Percentiles rank a stretch among this genome's conserved stretches.
These are phyloP conservation scores for Lasiodiplodia theobromae DNA, from an alignment of 2,329 filamentous ascomycete genomes.

Conservation along the genomic window DNA sequence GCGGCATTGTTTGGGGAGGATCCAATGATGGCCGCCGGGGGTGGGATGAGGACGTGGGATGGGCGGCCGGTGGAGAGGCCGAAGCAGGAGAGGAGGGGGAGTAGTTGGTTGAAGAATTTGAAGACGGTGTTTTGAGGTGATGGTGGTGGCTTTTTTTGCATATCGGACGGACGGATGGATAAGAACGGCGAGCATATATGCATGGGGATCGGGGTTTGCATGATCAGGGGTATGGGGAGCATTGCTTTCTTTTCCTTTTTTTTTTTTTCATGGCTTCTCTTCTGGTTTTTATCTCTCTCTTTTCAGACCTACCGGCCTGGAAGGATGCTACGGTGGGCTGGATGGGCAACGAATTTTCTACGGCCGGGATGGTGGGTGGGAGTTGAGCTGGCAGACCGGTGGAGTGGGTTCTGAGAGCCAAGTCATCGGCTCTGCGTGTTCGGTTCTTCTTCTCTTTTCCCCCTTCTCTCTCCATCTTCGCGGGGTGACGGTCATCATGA, in stretches of 20 bases:
- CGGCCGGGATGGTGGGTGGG: neutral
- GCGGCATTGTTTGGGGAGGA: constrained; percentile 18
- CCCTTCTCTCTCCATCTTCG: neutral
- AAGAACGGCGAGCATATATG: neutral
- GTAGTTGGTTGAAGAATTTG: constrained; percentile 30
- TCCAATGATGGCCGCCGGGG: neutral
- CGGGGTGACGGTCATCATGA: constrained; percentile 15
- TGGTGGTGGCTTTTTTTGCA: constrained; percentile 2
- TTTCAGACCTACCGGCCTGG: neutral
- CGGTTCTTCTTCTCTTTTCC: neutral
- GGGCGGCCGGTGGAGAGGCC: constrained; percentile 27
- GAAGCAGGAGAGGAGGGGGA: constrained; percentile 18
- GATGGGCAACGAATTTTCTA: neutral
- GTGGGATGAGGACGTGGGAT: constrained; percentile 28
- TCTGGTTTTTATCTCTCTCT: neutral
- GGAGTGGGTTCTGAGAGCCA: neutral
- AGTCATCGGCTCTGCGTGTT: neutral
- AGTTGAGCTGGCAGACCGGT: neutral
- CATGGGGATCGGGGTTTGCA: constrained; percentile 1
- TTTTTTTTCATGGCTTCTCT: neutral
- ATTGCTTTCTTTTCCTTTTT: neutral
- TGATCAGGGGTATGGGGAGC: constrained; percentile 2
- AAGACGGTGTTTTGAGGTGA: constrained; percentile 23
- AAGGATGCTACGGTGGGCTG: neutral
- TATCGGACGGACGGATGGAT: neutral